Evolutionary conservation across 2,329 filamentous ascomycete genomes (phyloP), one percentile per base, ranked within the genome.

Genomic region (Didymella segeticola): DNA sequence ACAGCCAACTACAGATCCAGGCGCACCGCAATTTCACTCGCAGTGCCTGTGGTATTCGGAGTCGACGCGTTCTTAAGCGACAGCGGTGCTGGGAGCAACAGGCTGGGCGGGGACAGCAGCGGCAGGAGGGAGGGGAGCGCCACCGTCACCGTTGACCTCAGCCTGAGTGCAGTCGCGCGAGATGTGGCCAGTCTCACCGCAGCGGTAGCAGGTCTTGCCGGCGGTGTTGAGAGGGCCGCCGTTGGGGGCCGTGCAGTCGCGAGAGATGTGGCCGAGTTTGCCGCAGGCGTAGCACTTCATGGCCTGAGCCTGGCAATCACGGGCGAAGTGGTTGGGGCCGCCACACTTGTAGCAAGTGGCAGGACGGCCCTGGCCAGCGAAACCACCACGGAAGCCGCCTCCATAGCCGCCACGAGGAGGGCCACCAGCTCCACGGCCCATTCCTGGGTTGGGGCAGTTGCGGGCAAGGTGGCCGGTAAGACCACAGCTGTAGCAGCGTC

Each of bases 211-310:
- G 62, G 93, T 96, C 87, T 98, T 99, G 73, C 93, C 93, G 60
- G 91, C 91, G 61, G 91, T 96, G 85, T 95, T 97, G 64, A 98
- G 83, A 39, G 93, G 92, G 20, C 95, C 95, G 52, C 95, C 95
- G 77, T 98, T 98, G 61, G 95, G 93, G 58, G 93, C 91, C 39
- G 93, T 96, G 83, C 95, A 99, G 79, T 99, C 95, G 69, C 88
- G 85, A 53, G 90, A 96, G 77, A 96, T 96, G 80, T 96, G 92
- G 45, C 91, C 68, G 49, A 96, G 86, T 82, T 96, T 96, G 75
- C 93, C 93, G 75, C 93, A 97, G 64, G 93, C 93, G 72, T 96
- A 97, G 84, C 93, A 97, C 82, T 97, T 97, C 91, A 96, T 96
- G 60, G 92, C 91, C 79, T 96, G 92, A 66, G 95, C 93, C 82